phyloP scores from a whole-genome alignment of 108 stramenopile genomes.

The Schizochytrium sp. region DNA sequence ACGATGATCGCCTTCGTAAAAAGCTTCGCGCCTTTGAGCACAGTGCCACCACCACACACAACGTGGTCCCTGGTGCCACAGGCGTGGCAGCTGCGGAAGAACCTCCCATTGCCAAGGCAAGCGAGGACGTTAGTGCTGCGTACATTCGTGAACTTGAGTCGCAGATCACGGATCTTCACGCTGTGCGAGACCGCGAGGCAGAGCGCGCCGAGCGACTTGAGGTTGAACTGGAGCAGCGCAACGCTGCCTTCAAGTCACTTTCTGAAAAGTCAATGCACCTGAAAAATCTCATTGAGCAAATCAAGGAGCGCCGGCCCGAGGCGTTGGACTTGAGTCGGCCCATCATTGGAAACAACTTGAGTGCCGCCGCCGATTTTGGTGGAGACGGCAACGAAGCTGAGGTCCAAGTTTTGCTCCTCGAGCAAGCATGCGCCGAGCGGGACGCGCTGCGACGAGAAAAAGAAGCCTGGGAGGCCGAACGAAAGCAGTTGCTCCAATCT shows the following conservation, averaged over 20 bases:
- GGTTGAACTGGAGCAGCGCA: not conserved
- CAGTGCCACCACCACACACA: not conserved
- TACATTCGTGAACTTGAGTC: not conserved
- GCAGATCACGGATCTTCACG: not conserved
- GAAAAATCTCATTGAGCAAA: not conserved
- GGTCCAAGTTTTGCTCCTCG: too few species aligned
- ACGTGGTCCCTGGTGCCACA: not conserved
- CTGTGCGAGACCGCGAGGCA: not conserved
- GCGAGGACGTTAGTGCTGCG: not conserved
- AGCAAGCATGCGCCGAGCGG: not conserved
- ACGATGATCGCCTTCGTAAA: not conserved
- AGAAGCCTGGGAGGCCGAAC: not conserved
- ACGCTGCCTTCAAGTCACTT: not conserved
- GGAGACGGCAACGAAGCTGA: too few species aligned
- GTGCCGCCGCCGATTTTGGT: not conserved
- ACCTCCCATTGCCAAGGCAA: not conserved
- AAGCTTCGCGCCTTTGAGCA: not conserved
- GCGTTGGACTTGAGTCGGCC: not conserved
- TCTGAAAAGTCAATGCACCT: not conserved
- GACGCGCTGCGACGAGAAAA: not conserved
- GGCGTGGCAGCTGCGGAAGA: not conserved
- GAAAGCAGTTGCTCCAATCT: not conserved
- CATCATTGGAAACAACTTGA: not conserved
- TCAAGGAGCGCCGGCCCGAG: not conserved
- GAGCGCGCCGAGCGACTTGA: not conserved